Percentiles rank a stretch among this genome's conserved stretches.
phyloP scores from a whole-genome alignment of 1,284 basidiomycete genomes.

The Sporisorium scitamineum region DNA sequence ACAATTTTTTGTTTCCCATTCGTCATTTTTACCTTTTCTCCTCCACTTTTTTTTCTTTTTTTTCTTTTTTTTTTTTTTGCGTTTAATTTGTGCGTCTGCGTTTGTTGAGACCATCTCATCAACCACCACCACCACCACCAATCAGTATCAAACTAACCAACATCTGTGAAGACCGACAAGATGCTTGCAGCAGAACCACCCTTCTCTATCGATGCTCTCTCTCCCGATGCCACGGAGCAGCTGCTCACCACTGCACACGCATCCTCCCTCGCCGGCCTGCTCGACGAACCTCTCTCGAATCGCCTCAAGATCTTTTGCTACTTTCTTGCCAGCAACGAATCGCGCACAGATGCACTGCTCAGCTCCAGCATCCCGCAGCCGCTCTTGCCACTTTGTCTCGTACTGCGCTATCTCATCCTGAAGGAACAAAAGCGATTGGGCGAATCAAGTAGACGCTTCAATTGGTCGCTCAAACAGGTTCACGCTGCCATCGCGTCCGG shows the following conservation, averaged over 20 bases:
- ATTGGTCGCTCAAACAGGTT: conserved; percentile 48
- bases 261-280: conserved; percentile 15
- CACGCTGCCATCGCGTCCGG: conserved; percentile 34
- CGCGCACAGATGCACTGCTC: conserved; percentile 19
- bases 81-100: too few species aligned
- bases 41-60: not conserved
- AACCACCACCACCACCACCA: not conserved
- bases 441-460: conserved; percentile 43
- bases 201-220: conserved; percentile 9
- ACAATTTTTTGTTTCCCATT: too few species aligned
- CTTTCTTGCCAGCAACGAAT: conserved; percentile 34
- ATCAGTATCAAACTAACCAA: not conserved
- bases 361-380: conserved; percentile 17
- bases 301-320: conserved; percentile 36
- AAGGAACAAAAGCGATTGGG: conserved; percentile 38
- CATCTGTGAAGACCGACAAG: not conserved
- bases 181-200: conserved; percentile 33
- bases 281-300: conserved; percentile 35
- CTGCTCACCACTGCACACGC: conserved; percentile 29
- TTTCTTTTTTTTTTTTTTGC: not conserved
- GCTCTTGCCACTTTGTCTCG: conserved; percentile 39
- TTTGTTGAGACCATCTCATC: not conserved
- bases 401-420: conserved; percentile 44
- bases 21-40: too few species aligned
- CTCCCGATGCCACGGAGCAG: not conserved